Percentiles rank a stretch among this genome's conserved stretches.
phyloP scores from a whole-genome alignment of 139 green algal species.

The Picochlorum costavermella region DNA sequence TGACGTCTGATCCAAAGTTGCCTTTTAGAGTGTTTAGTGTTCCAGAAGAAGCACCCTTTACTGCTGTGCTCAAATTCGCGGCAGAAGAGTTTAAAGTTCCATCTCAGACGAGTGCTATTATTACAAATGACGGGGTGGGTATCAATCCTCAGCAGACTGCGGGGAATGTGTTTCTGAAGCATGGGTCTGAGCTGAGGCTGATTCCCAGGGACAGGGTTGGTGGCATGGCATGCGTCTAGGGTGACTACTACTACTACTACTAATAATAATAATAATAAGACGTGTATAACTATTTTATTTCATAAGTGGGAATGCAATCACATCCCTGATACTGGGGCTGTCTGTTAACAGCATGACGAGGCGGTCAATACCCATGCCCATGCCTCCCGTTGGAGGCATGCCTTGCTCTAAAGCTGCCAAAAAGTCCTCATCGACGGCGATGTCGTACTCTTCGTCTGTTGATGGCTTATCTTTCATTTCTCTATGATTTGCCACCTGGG shows the following conservation, averaged over 20 bases:
- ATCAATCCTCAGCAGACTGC: constrained; percentile 93
- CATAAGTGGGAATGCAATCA: constrained; percentile 95
- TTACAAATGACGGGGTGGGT: constrained; percentile 91
- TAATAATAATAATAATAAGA: neutral
- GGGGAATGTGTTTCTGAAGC: constrained; percentile 95
- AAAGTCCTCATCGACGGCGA: constrained; percentile 94
- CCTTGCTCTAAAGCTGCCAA: constrained; percentile 92
- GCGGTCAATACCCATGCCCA: constrained; percentile 96
- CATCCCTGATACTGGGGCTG: constrained; percentile 83
- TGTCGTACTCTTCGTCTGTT: constrained; percentile 36
- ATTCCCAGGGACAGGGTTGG: constrained; percentile 91
- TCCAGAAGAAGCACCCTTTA: constrained; percentile 93
- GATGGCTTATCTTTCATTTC: constrained; percentile 5
- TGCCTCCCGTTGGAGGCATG: constrained; percentile 91
- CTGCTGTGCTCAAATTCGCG: constrained; percentile 92
- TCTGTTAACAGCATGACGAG: constrained; percentile 98
- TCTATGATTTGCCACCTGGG: constrained; percentile 60
- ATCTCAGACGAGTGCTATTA: constrained; percentile 84
- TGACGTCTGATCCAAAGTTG: constrained; percentile 95
- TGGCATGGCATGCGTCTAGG: neutral
- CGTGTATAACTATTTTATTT: constrained; percentile 37
- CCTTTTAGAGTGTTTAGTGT: constrained; percentile 91
- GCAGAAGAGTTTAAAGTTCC: constrained; percentile 96
- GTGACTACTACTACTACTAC: neutral
- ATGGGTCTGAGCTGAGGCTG: constrained; percentile 84